These are phyloP conservation scores for Yamadazyma sp. DNA, from an alignment of 1,139 yeast genomes.

Conservation along the genomic window DNA sequence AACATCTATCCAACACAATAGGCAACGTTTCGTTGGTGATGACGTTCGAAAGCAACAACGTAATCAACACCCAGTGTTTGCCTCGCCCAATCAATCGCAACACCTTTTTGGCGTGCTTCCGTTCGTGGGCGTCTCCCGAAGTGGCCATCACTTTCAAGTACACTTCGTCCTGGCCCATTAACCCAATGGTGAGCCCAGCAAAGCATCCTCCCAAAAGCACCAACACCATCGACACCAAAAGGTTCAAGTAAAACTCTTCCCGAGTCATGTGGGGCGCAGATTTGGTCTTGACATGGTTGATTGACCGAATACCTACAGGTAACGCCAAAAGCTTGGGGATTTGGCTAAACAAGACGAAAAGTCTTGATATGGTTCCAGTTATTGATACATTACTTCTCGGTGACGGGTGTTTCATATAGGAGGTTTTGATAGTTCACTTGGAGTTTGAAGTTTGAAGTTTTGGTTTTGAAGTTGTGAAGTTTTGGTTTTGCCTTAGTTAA, in stretches of 20 bases:
- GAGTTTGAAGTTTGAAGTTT: no score
- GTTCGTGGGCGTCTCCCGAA: slow-evolving; percentile 60
- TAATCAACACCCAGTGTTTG: slow-evolving; percentile 97
- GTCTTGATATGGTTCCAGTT: slow-evolving; percentile 9
- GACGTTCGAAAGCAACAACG: slow-evolving; percentile 80
- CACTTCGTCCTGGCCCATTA: slow-evolving; percentile 98
- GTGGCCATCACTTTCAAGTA: slow-evolving; percentile 71
- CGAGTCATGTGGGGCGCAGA: slow-evolving; percentile 25
- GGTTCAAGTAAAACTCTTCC: slow-evolving; percentile 52
- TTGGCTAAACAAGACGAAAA: slow-evolving; percentile 21
- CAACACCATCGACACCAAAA: slow-evolving; percentile 60
- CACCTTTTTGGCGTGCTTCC: slow-evolving; percentile 72
- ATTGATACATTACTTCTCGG: slow-evolving; percentile 7
- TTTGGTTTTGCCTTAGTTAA: no score
- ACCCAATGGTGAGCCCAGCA: slow-evolving; percentile 91
- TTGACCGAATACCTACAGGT: slow-evolving; percentile 20
- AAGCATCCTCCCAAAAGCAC: slow-evolving; percentile 93
- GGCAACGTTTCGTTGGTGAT: slow-evolving; percentile 96
- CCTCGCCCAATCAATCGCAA: slow-evolving; percentile 73
- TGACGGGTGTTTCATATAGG: slow-evolving; percentile 8
- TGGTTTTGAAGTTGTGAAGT: no score
- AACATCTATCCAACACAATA: slow-evolving; percentile 84
- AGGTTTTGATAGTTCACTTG: no score
- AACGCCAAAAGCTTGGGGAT: slow-evolving; percentile 29
- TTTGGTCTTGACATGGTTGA: slow-evolving; percentile 17